Base-by-base conservation (phyloP, 257 asterid genomes). In the Phtheirospermum japonicum region DNA sequence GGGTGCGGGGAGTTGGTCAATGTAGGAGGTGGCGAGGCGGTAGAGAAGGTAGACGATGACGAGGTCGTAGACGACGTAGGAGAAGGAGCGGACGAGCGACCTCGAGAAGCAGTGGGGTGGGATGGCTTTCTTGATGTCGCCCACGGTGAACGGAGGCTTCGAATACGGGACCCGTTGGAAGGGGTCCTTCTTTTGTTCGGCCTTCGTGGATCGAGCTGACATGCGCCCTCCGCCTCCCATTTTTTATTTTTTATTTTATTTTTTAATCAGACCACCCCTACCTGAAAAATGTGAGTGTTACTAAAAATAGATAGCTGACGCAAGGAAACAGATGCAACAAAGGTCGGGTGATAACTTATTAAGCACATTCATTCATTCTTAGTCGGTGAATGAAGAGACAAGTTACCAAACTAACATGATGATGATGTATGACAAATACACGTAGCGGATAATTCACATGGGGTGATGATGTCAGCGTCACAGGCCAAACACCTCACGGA, bases 141-240 rank as follows among this genome's bases (percentile, higher is more conserved):
- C 85, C 3, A 85, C 63, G 0, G 90, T 61, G 80, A 85, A 85
- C 1, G 85, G 80, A 6, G 94, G 94, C 76, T 80, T 85, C 2
- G 83, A 57, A 72, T 57, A 32, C 4, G 90, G 94, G 4, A 74
- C 90, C 68, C 81, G 63, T 33, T 75, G 54, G 48, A 72, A 13
- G 33, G 73, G 57, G 40, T 34, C 40, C 58, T 62, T 67, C 64
- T 67, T 77, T 26, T 46, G 34, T 17, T 39, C 85, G 30, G 65
- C 34, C 18, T 51, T 54, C 23, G 69, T 19, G 2, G 67, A 30
- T 61, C 71, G 67, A 66, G 67, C 59, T 48, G 82, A 61, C 82
- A 79, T 73, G 57, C 84, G 84, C 5, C 94, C 94, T 32, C 90
- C 88, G 14, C 80, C 94, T 59, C 94, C 94, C 90, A 85, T 85